These are phyloP conservation scores for Nicotiana paniculata DNA, from an alignment of 257 asterid genomes.

Conservation along the genomic window DNA sequence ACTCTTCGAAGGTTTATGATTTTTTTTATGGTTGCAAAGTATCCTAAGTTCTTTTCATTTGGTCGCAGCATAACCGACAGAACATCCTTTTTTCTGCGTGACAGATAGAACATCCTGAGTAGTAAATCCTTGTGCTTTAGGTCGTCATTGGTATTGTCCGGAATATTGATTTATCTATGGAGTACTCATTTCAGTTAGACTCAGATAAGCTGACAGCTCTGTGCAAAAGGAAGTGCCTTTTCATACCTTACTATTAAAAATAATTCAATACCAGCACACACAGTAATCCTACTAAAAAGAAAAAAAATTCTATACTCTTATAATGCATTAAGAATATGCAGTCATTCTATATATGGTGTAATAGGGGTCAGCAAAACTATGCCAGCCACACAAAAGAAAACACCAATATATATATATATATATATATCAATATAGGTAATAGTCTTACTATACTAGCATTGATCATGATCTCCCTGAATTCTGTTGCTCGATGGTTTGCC, in stretches of 20 bases:
- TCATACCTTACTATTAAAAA: background rate
- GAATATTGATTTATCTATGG: background rate
- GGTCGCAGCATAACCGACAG: background rate
- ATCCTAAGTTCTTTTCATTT: background rate
- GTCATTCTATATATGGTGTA: slow-evolving; percentile 29
- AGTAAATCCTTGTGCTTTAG: background rate
- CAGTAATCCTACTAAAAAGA: slow-evolving; percentile 12
- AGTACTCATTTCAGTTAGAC: too few relatives aligned
- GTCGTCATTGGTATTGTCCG: background rate
- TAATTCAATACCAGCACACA: slow-evolving; percentile 13
- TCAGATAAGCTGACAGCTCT: background rate
- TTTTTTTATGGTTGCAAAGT: background rate
- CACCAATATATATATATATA: slow-evolving; percentile 21
- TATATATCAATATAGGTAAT: background rate
- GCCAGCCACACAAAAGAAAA: slow-evolving; percentile 69
- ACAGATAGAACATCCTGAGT: background rate
- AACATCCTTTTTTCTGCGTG: background rate
- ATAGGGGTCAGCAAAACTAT: slow-evolving; percentile 53
- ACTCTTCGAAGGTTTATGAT: background rate
- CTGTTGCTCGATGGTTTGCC: slow-evolving; percentile 73
- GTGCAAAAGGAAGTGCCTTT: background rate
- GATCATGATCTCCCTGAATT: slow-evolving; percentile 52
- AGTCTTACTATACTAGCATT: slow-evolving; percentile 38
- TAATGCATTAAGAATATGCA: slow-evolving; percentile 23
- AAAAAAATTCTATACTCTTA: slow-evolving; percentile 24